Evolutionary conservation across 441 rosid species (phyloP), one percentile per base, ranked within the genome.

Genomic region (Rhodomyrtus psidioides): DNA sequence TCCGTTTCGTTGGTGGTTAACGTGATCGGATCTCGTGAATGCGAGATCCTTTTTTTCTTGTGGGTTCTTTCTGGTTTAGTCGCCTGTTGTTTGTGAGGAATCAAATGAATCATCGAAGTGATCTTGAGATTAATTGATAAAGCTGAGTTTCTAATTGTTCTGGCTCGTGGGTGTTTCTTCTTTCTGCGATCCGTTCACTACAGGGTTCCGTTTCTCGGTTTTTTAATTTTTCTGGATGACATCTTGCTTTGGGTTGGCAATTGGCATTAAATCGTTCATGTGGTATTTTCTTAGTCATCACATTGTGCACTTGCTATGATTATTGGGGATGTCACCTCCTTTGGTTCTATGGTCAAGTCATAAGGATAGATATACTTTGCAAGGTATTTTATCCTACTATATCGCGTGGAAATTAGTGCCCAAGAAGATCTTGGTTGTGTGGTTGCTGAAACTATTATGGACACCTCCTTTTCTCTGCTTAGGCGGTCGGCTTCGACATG

Each of bases 401-500:
- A 19, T 65, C 26, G 12, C 4, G 4, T 0, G 7, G 44, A 30
- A 8, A 34, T 34, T 34, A 65, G 46, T 65, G 76, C 79, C 79
- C 1, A 13, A 70, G 79, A 6, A 39, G 39, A 70, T 44, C 79
- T 70, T 39, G 49, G 49, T 21, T 70, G 79, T 34, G 79, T 70
- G 42, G 56, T 2, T 53, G 58, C 53, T 12, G 84, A 14, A 82
- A 53, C 14, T 82, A 0, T 82, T 7, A 19, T 49, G 28, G 9
- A 76, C 1, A 28, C 51, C 56, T 42, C 34, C 83, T 84, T 49
- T 59, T 23, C n/a, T 49, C 51, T 56, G 44, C 27, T 75, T 30
- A 17, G 85, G 86, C 56, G 84, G 49, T 82, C 82, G 28, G 24
- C 76, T 57, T 55, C 55, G 83, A 88, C 82, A 97, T 95, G 98